phyloP scores from a whole-genome alignment of 805 yeast genomes.

The Starmera amethionina region DNA sequence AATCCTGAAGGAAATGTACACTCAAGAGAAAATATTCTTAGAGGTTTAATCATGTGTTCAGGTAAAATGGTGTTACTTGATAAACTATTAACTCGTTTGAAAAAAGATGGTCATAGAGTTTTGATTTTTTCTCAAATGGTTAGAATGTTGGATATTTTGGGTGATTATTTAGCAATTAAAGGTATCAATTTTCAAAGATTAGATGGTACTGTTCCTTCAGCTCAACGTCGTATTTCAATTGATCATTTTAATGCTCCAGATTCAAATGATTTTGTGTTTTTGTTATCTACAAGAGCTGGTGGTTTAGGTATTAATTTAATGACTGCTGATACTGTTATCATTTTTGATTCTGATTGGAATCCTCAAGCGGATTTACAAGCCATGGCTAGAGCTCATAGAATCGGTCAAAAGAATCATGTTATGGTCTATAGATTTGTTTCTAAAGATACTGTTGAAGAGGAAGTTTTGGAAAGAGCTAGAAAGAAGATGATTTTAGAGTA shows the following conservation, averaged over 20 bases:
- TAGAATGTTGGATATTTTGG: conserved; percentile 86
- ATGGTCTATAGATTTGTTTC: conserved; percentile 97
- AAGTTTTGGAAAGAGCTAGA: conserved; percentile 91
- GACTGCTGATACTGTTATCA: conserved; percentile 99
- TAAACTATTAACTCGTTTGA: conserved; percentile 72
- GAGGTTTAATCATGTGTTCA: conserved; percentile 93
- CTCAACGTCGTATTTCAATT: conserved; percentile 87
- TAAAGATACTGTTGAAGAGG: conserved; percentile 97
- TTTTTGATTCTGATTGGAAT: conserved; percentile 98
- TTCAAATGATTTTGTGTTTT: conserved; percentile 82
- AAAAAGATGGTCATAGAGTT: conserved; percentile 93
- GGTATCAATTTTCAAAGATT: conserved; percentile 85
- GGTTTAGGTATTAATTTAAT: conserved; percentile 96
- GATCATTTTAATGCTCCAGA: conserved; percentile 95
- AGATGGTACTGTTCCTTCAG: conserved; percentile 94
- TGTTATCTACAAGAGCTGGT: conserved; percentile 95
- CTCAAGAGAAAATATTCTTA: conserved; percentile 69
- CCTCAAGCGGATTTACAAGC: conserved; percentile 99
- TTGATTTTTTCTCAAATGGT: conserved; percentile 97
- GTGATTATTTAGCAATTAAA: conserved; percentile 82
- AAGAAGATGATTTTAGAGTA: conserved; percentile 97
- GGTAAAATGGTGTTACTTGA: conserved; percentile 97
- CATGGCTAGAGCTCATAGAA: conserved; percentile 99
- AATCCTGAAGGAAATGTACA: conserved; percentile 29
- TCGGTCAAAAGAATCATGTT: conserved; percentile 98